A percentile compares a stretch with the other conserved stretches of the same genome.
phyloP scores from a whole-genome alignment of 202 grass and related monocot genomes.

The Bolboschoenoplectus hybrid region DNA sequence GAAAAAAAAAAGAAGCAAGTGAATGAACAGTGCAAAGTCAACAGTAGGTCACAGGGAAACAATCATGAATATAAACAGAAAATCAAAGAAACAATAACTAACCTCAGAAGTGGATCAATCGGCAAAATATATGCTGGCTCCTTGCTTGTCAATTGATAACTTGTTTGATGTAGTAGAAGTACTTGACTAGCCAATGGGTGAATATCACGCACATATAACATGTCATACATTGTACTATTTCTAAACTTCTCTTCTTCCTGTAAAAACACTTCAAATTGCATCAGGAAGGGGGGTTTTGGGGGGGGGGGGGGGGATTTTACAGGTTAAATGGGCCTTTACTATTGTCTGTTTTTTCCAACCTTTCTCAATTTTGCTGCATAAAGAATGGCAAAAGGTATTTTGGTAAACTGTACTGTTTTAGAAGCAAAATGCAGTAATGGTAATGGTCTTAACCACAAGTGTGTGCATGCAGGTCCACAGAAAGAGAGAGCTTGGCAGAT shows the following conservation, averaged over 20 bases:
- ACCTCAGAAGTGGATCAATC: slow-evolving; percentile 76
- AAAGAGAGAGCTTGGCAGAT: neutral
- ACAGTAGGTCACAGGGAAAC: neutral
- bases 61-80: slow-evolving; percentile 42
- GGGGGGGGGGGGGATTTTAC: neutral
- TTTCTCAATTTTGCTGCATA: slow-evolving; percentile 11
- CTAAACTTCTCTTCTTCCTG: slow-evolving; percentile 94
- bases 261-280: slow-evolving; percentile 27
- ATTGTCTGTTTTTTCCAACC: neutral
- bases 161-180: slow-evolving; percentile 66
- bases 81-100: slow-evolving; percentile 41
- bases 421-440: neutral
- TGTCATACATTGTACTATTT: slow-evolving; percentile 84
- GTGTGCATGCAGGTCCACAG: neutral
- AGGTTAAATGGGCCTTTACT: neutral
- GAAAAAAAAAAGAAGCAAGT: slow-evolving; percentile 30
- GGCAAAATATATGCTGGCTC: slow-evolving; percentile 63
- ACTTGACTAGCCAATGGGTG: slow-evolving; percentile 73
- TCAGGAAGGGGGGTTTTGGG: neutral
- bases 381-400: slow-evolving; percentile 6
- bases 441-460: neutral
- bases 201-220: slow-evolving; percentile 73
- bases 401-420: neutral
- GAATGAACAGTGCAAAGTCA: slow-evolving; percentile 34
- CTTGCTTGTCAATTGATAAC: slow-evolving; percentile 46